A percentile compares a stretch with the other conserved stretches of the same genome.
phyloP scores from a whole-genome alignment of 208 protist species.

The Acanthamoeba sp. region DNA sequence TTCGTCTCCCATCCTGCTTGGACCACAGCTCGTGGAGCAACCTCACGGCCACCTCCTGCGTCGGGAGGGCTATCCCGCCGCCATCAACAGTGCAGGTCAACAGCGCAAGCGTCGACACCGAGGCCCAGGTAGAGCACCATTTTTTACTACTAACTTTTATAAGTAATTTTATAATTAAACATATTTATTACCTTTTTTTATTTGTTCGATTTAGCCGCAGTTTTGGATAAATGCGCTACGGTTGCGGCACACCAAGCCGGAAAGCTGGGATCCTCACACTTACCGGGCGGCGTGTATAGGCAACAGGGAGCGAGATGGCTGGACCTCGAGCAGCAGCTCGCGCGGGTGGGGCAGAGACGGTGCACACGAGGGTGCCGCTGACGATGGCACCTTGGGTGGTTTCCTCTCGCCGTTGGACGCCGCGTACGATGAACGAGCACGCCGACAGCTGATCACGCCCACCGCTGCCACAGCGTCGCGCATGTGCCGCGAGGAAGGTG shows the following conservation, averaged over 20 bases:
- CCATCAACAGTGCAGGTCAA: neutral
- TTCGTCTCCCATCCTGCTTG: neutral
- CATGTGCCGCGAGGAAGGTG: neutral
- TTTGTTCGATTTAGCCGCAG: no score
- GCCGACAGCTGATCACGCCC: conserved; percentile 44
- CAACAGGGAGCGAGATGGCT: neutral
- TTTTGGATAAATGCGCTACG: neutral
- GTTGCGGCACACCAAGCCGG: neutral
- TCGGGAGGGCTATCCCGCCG: no score
- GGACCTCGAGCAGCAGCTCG: neutral
- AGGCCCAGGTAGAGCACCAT: no score
- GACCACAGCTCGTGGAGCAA: neutral
- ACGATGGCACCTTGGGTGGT: neutral
- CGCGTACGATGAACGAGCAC: neutral
- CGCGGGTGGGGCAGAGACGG: no score
- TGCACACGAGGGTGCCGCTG: neutral
- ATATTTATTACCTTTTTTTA: no score
- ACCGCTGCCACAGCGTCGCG: conserved; percentile 22
- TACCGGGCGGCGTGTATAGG: no score
- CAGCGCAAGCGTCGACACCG: no score
- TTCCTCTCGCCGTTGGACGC: neutral
- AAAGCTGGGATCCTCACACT: neutral
- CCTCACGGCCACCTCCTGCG: neutral
- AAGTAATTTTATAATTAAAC: no score
- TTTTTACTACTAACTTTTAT: no score